Conservation (phyloP, 345 rosid genomes). For the Murraya paniculata region DNA sequence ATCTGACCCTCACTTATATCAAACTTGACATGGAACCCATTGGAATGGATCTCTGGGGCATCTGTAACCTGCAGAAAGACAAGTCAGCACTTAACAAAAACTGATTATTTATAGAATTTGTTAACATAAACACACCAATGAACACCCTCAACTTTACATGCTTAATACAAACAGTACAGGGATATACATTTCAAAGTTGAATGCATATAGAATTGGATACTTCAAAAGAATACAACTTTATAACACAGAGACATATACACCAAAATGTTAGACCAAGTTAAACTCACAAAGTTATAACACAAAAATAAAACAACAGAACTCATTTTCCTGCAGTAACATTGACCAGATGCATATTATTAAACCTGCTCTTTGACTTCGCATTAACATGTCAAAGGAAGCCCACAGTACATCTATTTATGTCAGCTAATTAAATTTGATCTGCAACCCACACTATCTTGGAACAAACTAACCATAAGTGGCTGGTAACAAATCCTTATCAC, state of each 20-base stretch:
- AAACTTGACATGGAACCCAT: conserved; percentile 90
- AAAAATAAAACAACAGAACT: background rate
- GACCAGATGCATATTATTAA: background rate
- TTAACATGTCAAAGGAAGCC: background rate
- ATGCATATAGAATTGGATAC: background rate
- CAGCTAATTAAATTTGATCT: background rate
- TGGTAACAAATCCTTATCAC: background rate
- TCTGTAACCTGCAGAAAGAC: conserved; percentile 69
- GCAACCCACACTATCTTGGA: background rate
- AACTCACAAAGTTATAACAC: background rate
- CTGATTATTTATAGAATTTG: conserved; percentile 9
- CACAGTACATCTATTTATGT: background rate
- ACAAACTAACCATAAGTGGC: background rate
- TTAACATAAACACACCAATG: background rate
- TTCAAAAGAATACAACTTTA: background rate
- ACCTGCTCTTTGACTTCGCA: background rate
- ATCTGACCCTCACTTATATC: conserved; percentile 89
- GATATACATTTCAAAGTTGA: background rate
- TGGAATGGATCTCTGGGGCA: conserved; percentile 98
- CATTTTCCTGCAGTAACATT: background rate
- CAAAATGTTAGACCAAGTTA: background rate
- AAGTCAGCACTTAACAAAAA: background rate
- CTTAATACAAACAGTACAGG: background rate
- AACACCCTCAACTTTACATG: background rate
- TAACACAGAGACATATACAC: background rate